Conservation (phyloP, 768 basidiomycete species). For the Psilocybe tampanensis region DNA sequence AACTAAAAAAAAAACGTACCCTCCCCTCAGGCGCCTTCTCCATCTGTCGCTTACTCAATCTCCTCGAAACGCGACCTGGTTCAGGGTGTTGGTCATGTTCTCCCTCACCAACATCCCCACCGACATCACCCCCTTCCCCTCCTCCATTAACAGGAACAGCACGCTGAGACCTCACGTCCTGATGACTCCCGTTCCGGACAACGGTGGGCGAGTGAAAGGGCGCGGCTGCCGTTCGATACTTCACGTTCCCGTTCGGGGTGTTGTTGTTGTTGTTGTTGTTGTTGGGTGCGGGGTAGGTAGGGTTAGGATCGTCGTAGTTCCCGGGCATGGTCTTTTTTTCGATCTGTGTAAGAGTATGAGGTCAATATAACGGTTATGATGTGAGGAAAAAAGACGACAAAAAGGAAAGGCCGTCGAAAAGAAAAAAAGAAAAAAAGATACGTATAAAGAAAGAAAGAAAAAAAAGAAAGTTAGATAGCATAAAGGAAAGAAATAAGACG, state of each 20-base stretch:
- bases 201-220: neutral
- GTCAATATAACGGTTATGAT: too few species aligned
- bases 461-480: neutral
- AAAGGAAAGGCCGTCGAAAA: too few species aligned
- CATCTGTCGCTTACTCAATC: slow-evolving; percentile 21
- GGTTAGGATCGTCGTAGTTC: neutral
- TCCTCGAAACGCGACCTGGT: neutral
- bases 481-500: neutral
- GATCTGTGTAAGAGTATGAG: too few species aligned
- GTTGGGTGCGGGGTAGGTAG: neutral
- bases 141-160: neutral
- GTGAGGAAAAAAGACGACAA: too few species aligned
- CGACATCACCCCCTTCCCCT: slow-evolving; percentile 1
- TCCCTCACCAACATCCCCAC: neutral
- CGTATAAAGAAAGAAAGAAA: neutral
- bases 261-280: too few species aligned
- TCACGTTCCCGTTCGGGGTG: too few species aligned
- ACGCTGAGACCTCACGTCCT: neutral
- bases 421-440: too few species aligned
- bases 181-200: neutral
- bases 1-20: neutral
- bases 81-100: neutral
- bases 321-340: slow-evolving; percentile 17
- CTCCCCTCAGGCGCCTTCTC: slow-evolving; percentile 17
- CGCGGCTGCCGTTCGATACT: too few species aligned